phyloP scores from a whole-genome alignment of 164 flowering plant species.

The Umbellularia californica region DNA sequence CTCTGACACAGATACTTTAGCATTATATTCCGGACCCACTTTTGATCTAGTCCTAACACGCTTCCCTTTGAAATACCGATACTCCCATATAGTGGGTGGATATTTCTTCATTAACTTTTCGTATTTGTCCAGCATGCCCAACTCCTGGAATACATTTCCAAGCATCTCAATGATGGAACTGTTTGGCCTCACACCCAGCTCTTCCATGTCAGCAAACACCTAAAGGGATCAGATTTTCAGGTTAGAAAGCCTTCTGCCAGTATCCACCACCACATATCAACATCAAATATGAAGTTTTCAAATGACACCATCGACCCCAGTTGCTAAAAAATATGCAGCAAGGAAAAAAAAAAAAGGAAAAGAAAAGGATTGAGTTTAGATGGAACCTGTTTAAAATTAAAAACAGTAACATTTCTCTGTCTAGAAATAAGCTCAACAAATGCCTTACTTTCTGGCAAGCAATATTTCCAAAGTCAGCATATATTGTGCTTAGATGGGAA shows the following conservation, averaged over 20 bases:
- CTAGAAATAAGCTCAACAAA: no score
- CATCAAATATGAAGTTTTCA: not conserved
- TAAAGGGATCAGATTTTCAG: constrained; percentile 10
- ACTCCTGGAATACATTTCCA: constrained; percentile 68
- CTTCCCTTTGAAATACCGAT: constrained; percentile 70
- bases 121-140: constrained; percentile 78
- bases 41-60: constrained; percentile 54
- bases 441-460: no score
- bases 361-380: not conserved
- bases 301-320: not conserved
- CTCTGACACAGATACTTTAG: not conserved
- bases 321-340: no score
- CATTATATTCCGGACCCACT: constrained; percentile 8
- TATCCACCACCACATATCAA: not conserved
- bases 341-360: not conserved
- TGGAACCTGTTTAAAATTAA: not conserved
- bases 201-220: constrained; percentile 98
- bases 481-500: no score
- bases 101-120: constrained; percentile 64
- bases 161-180: constrained; percentile 55
- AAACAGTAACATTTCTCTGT: not conserved
- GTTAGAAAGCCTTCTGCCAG: not conserved
- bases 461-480: no score
- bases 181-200: constrained; percentile 69
- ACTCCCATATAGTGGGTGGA: constrained; percentile 83